Percentiles rank a stretch among this genome's conserved stretches.
phyloP scores from a whole-genome alignment of 768 basidiomycete genomes.

The Leccinum variicolor region DNA sequence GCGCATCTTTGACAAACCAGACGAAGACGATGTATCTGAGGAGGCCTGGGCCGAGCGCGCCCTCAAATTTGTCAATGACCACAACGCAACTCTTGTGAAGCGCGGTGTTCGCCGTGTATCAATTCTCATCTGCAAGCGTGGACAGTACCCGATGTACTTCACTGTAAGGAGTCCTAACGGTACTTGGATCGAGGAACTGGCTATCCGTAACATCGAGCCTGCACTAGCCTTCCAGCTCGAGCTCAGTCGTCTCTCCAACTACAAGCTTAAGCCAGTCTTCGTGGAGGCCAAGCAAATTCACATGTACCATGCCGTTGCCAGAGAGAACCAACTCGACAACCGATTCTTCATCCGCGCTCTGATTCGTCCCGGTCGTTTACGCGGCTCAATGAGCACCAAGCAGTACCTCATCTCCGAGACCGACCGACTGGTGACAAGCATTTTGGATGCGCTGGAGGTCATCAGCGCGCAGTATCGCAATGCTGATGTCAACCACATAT shows the following conservation, averaged over 20 bases:
- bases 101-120: slow-evolving; percentile 92
- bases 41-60: slow-evolving; percentile 75
- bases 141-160: slow-evolving; percentile 92
- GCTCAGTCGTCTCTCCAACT: slow-evolving; percentile 92
- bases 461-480: slow-evolving; percentile 86
- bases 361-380: slow-evolving; percentile 91
- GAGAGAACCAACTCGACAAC: slow-evolving; percentile 96
- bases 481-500: slow-evolving; percentile 97
- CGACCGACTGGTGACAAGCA: slow-evolving; percentile 90
- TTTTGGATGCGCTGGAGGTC: slow-evolving; percentile 93
- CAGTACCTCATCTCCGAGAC: slow-evolving; percentile 99
- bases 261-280: slow-evolving; percentile 94
- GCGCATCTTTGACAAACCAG: slow-evolving; percentile 78
- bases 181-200: slow-evolving; percentile 88
- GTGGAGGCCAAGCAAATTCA: slow-evolving; percentile 98
- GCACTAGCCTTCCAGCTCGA: slow-evolving; percentile 98
- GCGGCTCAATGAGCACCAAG: slow-evolving; percentile 90
- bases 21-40: slow-evolving; percentile 80
- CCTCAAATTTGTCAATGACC: slow-evolving; percentile 66
- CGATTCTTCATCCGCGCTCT: slow-evolving; percentile 98
- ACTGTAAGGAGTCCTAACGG: slow-evolving; percentile 77
- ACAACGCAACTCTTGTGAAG: slow-evolving; percentile 53
- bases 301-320: slow-evolving; percentile 93
- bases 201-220: slow-evolving; percentile 97
- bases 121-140: slow-evolving; percentile 85